Percentiles rank a stretch among this genome's conserved stretches.
phyloP scores from a whole-genome alignment of 2,329 filamentous ascomycete species.

The Sclerotinia sclerotiorum region DNA sequence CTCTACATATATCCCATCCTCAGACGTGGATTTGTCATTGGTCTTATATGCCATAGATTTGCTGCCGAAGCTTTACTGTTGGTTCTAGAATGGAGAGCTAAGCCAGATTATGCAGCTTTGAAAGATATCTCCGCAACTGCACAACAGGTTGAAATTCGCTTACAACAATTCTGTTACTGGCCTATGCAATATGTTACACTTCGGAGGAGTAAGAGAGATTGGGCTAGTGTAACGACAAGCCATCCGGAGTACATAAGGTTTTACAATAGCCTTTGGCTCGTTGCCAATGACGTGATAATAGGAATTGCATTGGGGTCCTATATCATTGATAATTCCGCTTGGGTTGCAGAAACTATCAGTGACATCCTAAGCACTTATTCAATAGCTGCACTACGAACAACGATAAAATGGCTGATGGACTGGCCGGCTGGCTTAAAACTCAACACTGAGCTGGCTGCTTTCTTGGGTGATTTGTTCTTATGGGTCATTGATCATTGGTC shows the following conservation, averaged over 20 bases:
- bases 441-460: slow-evolving; percentile 89
- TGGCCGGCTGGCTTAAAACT: slow-evolving; percentile 94
- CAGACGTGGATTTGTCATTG: slow-evolving; percentile 70
- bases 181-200: slow-evolving; percentile 93
- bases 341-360: slow-evolving; percentile 79
- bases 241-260: slow-evolving; percentile 98
- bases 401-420: slow-evolving; percentile 93
- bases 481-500: slow-evolving; percentile 99
- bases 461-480: slow-evolving; percentile 90
- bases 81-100: slow-evolving; percentile 80
- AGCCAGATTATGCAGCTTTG: slow-evolving; percentile 76
- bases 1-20: slow-evolving; percentile 78
- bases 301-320: slow-evolving; percentile 95
- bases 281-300: slow-evolving; percentile 98
- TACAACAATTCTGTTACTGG: slow-evolving; percentile 99
- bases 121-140: slow-evolving; percentile 97
- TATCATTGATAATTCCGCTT: slow-evolving; percentile 89
- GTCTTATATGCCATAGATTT: slow-evolving; percentile 76
- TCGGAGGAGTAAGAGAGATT: slow-evolving; percentile 84
- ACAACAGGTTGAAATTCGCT: slow-evolving; percentile 93
- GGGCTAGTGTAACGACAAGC: slow-evolving; percentile 92
- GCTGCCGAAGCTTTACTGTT: slow-evolving; percentile 76
- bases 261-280: slow-evolving; percentile 98
- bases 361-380: slow-evolving; percentile 76
- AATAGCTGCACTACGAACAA: slow-evolving; percentile 80